These are phyloP conservation scores for Jasminum sambac DNA, from an alignment of 257 asterid species.

Conservation along the genomic window DNA sequence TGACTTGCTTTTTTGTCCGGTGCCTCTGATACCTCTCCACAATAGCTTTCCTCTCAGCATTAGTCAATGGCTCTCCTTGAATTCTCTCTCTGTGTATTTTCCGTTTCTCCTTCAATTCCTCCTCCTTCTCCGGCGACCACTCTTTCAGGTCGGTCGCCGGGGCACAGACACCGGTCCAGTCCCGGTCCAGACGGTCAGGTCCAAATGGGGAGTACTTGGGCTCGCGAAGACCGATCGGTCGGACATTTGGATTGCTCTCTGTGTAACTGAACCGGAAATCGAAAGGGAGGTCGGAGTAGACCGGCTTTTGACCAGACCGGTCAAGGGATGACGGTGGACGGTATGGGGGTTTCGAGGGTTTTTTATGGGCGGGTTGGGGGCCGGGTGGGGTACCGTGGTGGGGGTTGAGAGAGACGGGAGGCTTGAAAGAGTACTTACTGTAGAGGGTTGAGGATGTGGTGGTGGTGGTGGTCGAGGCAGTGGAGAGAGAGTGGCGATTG, in stretches of 20 bases:
- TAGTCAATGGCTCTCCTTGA: conserved; percentile 71
- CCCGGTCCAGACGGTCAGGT: conserved; percentile 72
- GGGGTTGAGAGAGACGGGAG: conserved; percentile 70
- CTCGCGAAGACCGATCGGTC: conserved; percentile 91
- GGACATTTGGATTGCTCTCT: conserved; percentile 58
- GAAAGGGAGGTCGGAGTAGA: conserved; percentile 68
- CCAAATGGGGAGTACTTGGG: conserved; percentile 98
- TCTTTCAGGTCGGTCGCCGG: conserved; percentile 79
- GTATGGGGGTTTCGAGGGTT: conserved; percentile 55
- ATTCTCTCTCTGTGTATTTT: conserved; percentile 47
- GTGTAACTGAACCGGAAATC: conserved; percentile 97
- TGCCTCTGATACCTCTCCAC: conserved; percentile 71
- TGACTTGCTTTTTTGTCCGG: conserved; percentile 71
- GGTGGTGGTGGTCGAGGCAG: conserved; percentile 21
- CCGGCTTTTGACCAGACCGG: conserved; percentile 39
- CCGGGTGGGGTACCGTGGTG: conserved; percentile 23
- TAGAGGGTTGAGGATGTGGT: conserved; percentile 55
- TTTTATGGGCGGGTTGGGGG: conserved; percentile 20
- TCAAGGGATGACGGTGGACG: conserved; percentile 90
- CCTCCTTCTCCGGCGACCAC: conserved; percentile 51
- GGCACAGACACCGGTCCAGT: conserved; percentile 95
- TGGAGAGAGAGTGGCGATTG: conserved; percentile 41
- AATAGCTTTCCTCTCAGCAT: conserved; percentile 73
- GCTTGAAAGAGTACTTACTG: conserved; percentile 57
- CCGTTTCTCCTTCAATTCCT: conserved; percentile 74